Evolutionary conservation across 169 alveolate genomes (phyloP), one percentile per base, ranked within the genome.

Genomic region (Cryptosporidium xiaoi): DNA sequence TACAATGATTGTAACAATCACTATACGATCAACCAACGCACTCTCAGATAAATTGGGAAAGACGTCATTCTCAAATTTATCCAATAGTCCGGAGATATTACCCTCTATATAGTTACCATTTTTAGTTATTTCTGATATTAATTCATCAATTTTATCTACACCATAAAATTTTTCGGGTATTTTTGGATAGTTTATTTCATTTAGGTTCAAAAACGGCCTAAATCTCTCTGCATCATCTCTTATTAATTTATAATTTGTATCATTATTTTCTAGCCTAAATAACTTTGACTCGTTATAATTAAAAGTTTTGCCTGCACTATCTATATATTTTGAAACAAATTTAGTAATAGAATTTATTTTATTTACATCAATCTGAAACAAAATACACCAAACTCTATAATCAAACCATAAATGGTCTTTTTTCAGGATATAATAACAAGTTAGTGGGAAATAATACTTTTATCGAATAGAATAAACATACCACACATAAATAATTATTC

Each of bases 351-450:
- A 62, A 24, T 15, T 5, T 13, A 77, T 62, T 10, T 77, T 31
- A 27, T 58, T 20, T 44, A 60, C 6, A 15, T 46, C 51, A 16
- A 77, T 56, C 27, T 60, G 27, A 24, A 60, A 60, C 64, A 77
- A 29, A n/a, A 77, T 10, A 20, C 87, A 77, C 87, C 87, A 77
- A 27, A 31, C 56, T 60, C 71, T 77, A 44, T 77, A 77, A 44
- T 77, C 71, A 29, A 77, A 77, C 87, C 87, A 77, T 34, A 77
- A 60, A 46, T 77, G 27, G 34, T 77, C 77, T 36, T 62, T 53
- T 40, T 40, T 40, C 13, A 40, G 10, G 10, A 40, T 40, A 40
- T 40, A 40, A 6, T 40, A 40, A 40, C 10, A 8, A 8, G 48
- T 40, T 40, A 40, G 4, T 40, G 48, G 1, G 48, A 40, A 40